Percentiles rank a stretch among this genome's conserved stretches.
Evolutionary conservation across 805 yeast species (phyloP).

Genomic region (Metschnikowia borealis): DNA sequence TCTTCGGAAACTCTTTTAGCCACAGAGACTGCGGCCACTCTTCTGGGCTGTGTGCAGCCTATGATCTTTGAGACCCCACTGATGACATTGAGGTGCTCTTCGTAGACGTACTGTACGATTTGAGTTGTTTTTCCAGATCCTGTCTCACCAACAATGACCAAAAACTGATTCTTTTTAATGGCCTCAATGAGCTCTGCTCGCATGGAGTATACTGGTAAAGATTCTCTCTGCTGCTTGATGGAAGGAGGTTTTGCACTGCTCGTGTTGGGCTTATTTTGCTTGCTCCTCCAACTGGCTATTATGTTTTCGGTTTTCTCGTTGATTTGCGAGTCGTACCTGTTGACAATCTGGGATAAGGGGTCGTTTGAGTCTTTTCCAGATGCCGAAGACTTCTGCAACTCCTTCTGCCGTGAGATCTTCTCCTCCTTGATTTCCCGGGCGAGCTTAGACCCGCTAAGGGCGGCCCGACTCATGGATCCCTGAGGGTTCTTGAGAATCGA

Average conservation of each 20-base stretch:
- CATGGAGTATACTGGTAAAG: slow-evolving; percentile 70
- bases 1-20: slow-evolving; percentile 84
- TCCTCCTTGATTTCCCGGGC: slow-evolving; percentile 63
- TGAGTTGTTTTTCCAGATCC: slow-evolving; percentile 55
- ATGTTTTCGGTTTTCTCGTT: slow-evolving; percentile 11
- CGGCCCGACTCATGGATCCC: slow-evolving; percentile 74
- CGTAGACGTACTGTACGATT: slow-evolving; percentile 42
- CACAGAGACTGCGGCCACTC: slow-evolving; percentile 80
- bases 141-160: slow-evolving; percentile 89
- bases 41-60: slow-evolving; percentile 77
- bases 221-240: slow-evolving; percentile 40
- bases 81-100: slow-evolving; percentile 52
- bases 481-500: slow-evolving; percentile 67
- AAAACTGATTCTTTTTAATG: slow-evolving; percentile 71
- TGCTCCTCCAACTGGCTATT: slow-evolving; percentile 15
- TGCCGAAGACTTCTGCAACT: slow-evolving; percentile 36
- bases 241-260: neutral
- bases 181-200: slow-evolving; percentile 54
- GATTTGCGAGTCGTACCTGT: slow-evolving; percentile 7
- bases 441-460: slow-evolving; percentile 65
- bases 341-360: slow-evolving; percentile 7
- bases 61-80: slow-evolving; percentile 28
- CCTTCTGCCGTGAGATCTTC: slow-evolving; percentile 47
- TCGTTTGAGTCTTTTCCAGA: slow-evolving; percentile 8
- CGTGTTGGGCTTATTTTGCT: slow-evolving; percentile 8